Conservation (phyloP, 1,284 basidiomycete genomes). For the Omphalotus olearius region DNA sequence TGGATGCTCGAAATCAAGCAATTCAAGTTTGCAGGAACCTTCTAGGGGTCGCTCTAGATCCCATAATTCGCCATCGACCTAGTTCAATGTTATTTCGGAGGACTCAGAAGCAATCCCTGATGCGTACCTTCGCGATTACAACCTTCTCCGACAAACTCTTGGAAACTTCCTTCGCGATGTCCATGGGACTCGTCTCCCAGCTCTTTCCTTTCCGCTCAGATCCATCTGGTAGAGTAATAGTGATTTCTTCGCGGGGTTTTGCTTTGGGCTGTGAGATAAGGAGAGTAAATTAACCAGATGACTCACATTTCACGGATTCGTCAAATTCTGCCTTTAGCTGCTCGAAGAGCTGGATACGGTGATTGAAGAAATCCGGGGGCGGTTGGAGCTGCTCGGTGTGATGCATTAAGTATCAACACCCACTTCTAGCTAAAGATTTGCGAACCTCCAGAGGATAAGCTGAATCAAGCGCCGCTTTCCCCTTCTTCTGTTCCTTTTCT, state of each 20-base stretch:
- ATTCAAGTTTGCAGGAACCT: slow-evolving; percentile 72
- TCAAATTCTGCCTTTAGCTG: slow-evolving; percentile 86
- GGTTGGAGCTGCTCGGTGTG: slow-evolving; percentile 62
- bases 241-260: slow-evolving; percentile 84
- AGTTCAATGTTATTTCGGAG: neutral
- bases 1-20: slow-evolving; percentile 93
- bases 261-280: slow-evolving; percentile 34
- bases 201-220: slow-evolving; percentile 78
- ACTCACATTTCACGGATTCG: slow-evolving; percentile 69
- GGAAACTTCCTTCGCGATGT: slow-evolving; percentile 84
- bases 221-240: slow-evolving; percentile 86
- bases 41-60: slow-evolving; percentile 95
- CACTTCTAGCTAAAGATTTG: slow-evolving; percentile 8
- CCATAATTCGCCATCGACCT: slow-evolving; percentile 91
- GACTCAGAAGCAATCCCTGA: neutral
- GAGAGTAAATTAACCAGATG: slow-evolving; percentile 9
- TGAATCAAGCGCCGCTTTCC: slow-evolving; percentile 38
- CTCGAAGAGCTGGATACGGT: slow-evolving; percentile 90
- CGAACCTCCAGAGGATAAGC: slow-evolving; percentile 62
- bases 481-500: slow-evolving; percentile 45
- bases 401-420: slow-evolving; percentile 10
- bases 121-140: slow-evolving; percentile 86
- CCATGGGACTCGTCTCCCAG: slow-evolving; percentile 97
- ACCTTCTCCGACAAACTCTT: slow-evolving; percentile 87
- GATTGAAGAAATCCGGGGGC: slow-evolving; percentile 83